Evolutionary conservation across 2,329 filamentous ascomycete genomes (phyloP).

Genomic region (Remersonia thermophila): DNA sequence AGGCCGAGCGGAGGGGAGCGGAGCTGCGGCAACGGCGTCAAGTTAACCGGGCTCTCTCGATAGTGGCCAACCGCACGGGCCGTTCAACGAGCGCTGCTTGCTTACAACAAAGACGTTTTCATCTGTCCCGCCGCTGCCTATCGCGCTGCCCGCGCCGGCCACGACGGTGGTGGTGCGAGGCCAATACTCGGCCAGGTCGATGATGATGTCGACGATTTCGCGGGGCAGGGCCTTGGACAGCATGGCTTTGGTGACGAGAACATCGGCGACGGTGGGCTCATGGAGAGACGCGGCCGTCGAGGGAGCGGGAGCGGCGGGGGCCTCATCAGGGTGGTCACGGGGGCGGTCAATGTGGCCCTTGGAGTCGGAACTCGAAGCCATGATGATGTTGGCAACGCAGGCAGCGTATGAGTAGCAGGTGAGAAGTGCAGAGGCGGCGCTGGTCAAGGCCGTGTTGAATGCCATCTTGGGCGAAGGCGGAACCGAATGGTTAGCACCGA

Average conservation of each 20-base stretch:
- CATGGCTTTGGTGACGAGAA: constrained; percentile 35
- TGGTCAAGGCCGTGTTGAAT: neutral
- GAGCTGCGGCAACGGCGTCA: constrained; percentile 23
- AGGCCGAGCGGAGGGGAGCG: constrained; percentile 31
- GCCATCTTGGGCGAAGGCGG: too few species aligned
- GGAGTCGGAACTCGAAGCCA: neutral
- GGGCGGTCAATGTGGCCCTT: neutral
- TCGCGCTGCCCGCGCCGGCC: constrained; percentile 7
- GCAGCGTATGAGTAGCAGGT: neutral
- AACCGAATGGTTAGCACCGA: too few species aligned
- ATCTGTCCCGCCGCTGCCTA: constrained; percentile 2
- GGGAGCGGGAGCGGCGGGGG: too few species aligned
- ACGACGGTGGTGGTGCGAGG: constrained; percentile 31
- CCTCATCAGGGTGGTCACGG: neutral
- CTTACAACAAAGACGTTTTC: constrained; percentile 32
- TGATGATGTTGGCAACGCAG: neutral
- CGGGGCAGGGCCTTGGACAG: constrained; percentile 37
- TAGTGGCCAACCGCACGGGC: too few species aligned
- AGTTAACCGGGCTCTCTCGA: too few species aligned
- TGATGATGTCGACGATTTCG: constrained; percentile 42
- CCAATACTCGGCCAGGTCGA: constrained; percentile 54
- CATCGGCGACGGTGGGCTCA: constrained; percentile 34
- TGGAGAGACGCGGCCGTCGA: constrained; percentile 1
- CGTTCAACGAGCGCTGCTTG: too few species aligned
- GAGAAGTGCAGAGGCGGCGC: neutral